These are phyloP conservation scores for Schizonepeta tenuifolia DNA, from an alignment of 257 asterid genomes.

Conservation along the genomic window DNA sequence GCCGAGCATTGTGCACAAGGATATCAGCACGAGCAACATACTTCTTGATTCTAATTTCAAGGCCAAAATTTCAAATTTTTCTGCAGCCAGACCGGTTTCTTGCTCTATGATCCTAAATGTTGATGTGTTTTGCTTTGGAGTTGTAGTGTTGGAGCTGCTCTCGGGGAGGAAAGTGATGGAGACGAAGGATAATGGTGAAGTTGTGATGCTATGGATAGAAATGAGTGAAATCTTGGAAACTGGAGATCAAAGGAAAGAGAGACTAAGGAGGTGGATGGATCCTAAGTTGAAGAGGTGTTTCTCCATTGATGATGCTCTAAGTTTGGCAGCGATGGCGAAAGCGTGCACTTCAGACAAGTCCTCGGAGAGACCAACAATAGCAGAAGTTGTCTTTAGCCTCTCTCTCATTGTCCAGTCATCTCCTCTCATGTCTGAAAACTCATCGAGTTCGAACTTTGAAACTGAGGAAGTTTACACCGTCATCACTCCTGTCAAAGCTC, in stretches of 20 bases:
- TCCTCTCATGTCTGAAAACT: constrained; percentile 42
- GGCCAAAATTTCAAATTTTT: constrained; percentile 82
- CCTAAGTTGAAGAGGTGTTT: constrained; percentile 43
- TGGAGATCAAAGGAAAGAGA: constrained; percentile 55
- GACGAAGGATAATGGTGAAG: constrained; percentile 51
- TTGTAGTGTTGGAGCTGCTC: constrained; percentile 68
- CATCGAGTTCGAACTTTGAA: constrained; percentile 50
- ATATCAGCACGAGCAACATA: constrained; percentile 82
- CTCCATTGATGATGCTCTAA: constrained; percentile 63
- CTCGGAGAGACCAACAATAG: constrained; percentile 66
- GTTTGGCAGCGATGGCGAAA: constrained; percentile 62
- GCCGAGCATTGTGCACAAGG: constrained; percentile 85
- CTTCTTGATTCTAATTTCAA: constrained; percentile 77
- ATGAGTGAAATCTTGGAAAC: constrained; percentile 51
- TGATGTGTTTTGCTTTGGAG: constrained; percentile 74
- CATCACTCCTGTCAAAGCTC: constrained; percentile 52
- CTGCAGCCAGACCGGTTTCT: constrained; percentile 52
- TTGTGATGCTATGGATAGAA: constrained; percentile 60
- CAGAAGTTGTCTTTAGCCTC: constrained; percentile 63
- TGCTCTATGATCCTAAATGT: constrained; percentile 48
- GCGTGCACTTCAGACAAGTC: constrained; percentile 68
- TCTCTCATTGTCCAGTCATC: constrained; percentile 60
- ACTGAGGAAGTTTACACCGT: constrained; percentile 51
- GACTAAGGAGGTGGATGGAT: constrained; percentile 73
- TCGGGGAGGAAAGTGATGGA: constrained; percentile 67